Conservation (phyloP, 2,329 filamentous ascomycete genomes). For the Talaromyces sp. region DNA sequence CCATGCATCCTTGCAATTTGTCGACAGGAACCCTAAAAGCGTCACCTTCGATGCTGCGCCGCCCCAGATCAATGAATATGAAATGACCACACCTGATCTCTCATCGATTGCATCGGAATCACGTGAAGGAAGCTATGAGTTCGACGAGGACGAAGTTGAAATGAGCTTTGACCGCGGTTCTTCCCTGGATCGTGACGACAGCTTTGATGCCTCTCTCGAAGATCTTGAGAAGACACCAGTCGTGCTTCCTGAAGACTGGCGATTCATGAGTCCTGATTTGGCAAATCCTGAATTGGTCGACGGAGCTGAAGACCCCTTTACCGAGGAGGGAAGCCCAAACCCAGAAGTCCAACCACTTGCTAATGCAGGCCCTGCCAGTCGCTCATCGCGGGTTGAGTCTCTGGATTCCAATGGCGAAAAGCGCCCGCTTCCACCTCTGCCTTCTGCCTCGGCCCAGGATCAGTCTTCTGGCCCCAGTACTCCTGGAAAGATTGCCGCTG, state of each 20-base stretch:
- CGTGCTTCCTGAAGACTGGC: conserved; percentile 95
- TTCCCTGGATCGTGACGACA: conserved; percentile 66
- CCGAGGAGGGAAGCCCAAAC: conserved; percentile 59
- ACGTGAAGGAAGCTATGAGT: conserved; percentile 88
- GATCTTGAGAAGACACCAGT: conserved; percentile 97
- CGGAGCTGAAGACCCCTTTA: conserved; percentile 62
- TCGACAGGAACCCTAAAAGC: conserved; percentile 63
- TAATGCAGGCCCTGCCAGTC: conserved; percentile 18
- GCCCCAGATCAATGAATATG: conserved; percentile 94
- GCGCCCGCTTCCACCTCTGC: conserved; percentile 80
- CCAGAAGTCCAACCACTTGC: conserved; percentile 51
- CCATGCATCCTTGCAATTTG: conserved; percentile 59
- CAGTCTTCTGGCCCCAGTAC: conserved; percentile 47
- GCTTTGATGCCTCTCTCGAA: conserved; percentile 91
- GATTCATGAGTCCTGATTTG: conserved; percentile 63
- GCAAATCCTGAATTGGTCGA: conserved; percentile 51
- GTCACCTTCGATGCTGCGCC: conserved; percentile 94
- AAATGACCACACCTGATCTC: conserved; percentile 95
- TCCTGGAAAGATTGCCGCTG: conserved; percentile 60
- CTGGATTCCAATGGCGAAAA: conserved; percentile 72
- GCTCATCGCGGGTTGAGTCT: conserved; percentile 62
- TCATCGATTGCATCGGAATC: conserved; percentile 86
- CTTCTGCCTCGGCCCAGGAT: conserved; percentile 41
- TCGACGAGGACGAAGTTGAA: conserved; percentile 66
- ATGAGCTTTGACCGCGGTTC: conserved; percentile 55